Evolutionary conservation across 345 rosid genomes (phyloP), one percentile per base, ranked within the genome.

Genomic region (Ceriops tagal): DNA sequence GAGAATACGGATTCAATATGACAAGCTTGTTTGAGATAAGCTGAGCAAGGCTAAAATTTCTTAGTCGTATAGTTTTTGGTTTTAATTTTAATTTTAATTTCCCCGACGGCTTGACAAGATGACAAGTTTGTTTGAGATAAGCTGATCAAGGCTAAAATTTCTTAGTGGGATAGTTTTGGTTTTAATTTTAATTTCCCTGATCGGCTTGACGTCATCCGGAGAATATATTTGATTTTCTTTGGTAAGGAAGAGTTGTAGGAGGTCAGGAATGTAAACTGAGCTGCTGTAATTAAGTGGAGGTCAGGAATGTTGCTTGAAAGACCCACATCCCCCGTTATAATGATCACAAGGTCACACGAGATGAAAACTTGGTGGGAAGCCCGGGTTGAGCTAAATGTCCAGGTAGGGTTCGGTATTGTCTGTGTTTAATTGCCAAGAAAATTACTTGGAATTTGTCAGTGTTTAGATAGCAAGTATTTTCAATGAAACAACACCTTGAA

Each of bases 1-100:
- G 67, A 56, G 35, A 65, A 68, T 67, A 65, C 35, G 58, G 68
- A 72, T 53, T 58, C 67, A 46, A 32, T 59, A 46, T 63, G 35
- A 53, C 67, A 51, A 61, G 64, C 2, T 27, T 6, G 31, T 24
- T 31, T 19, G 30, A 5, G 62, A 34, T 20, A 4, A 65, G 24
- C 67, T 26, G 64, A 64, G 58, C 58, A 64, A 62, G 64, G 30
- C 37, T 62, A 55, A 66, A 16, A 37, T 27, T 13, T 46, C 9
- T 32, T 8, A 71, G 64, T 58, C 28, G 63, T 60, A 28, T 5
- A 24, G 24, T 31, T 66, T 15, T 16, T 24, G 0, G 26, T 24
- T 24, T 24, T 24, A 24, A 24, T 31, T 11, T 64, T 30, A 43
- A 4, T 32, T 35, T 24, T 37, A 35, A 15, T 10, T 32, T 55